Evolutionary conservation across 352 stramenopile genomes (phyloP).

Genomic region (Globisporangium rhizosaccharum): DNA sequence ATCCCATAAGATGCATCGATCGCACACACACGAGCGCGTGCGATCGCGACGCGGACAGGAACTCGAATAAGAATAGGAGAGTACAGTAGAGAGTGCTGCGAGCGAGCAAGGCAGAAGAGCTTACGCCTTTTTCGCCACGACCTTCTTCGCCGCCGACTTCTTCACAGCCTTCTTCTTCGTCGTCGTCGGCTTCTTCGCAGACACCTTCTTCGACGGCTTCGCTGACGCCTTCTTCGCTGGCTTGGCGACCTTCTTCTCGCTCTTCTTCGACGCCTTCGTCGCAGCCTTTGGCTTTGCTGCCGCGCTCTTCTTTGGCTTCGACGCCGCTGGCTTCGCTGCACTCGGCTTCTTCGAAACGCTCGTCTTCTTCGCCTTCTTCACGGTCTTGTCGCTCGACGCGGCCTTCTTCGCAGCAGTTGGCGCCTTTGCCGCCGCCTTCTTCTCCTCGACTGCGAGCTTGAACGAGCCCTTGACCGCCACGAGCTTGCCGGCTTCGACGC

Average conservation of each 20-base stretch:
- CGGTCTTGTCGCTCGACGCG: slow-evolving; percentile 20
- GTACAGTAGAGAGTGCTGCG: slow-evolving; percentile 2
- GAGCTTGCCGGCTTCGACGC: slow-evolving; percentile 85
- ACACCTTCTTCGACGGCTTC: slow-evolving; percentile 21
- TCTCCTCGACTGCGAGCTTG: slow-evolving; percentile 90
- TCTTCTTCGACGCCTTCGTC: slow-evolving; percentile 18
- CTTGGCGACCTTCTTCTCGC: slow-evolving; percentile 16
- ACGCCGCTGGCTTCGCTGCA: slow-evolving; percentile 54
- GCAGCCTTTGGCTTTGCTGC: slow-evolving; percentile 23
- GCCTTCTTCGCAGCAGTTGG: slow-evolving; percentile 19
- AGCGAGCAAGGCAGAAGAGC: not conserved
- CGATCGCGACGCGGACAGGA: slow-evolving; percentile 14
- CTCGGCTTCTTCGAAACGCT: slow-evolving; percentile 67
- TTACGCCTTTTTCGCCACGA: slow-evolving; percentile 18
- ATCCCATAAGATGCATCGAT: no score
- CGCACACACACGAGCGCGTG: not conserved
- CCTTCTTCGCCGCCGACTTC: slow-evolving; percentile 24
- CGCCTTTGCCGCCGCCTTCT: slow-evolving; percentile 67
- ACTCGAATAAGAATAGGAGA: slow-evolving; percentile 50
- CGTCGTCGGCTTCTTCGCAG: slow-evolving; percentile 24
- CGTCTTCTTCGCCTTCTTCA: slow-evolving; percentile 76
- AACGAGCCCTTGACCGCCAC: slow-evolving; percentile 92
- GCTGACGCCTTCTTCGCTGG: slow-evolving; percentile 16
- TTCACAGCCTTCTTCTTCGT: slow-evolving; percentile 35
- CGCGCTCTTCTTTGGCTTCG: slow-evolving; percentile 40